Evolutionary conservation across 202 grass and related monocot species (phyloP), one percentile per base, ranked within the genome.

Genomic region (Eragrostis tef): DNA sequence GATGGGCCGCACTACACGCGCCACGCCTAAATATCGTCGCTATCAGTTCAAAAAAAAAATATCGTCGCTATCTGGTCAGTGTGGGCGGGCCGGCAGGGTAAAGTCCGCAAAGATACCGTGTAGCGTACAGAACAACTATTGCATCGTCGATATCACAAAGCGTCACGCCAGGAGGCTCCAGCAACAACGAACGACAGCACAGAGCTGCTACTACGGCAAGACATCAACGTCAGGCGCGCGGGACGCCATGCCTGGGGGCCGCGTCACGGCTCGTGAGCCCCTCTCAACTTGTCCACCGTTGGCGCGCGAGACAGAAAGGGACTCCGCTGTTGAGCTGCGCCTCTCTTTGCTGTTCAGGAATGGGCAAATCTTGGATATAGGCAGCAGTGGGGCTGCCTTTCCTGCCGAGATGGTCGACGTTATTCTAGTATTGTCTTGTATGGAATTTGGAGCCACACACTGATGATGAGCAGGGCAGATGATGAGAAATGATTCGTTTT

Each of bases 201-300:
- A 17, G 14, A 34, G 26, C 61, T 16, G 14, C 62, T 27, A 56
- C 52, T 56, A 56, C 21, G 21, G 16, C 31, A 65, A 34, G 31
- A 65, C 29, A 10, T 65, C 29, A n/a, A n/a, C n/a, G n/a, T n/a
- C n/a, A n/a, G n/a, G n/a, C n/a, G n/a, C n/a, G n/a, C n/a, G n/a
- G n/a, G n/a, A n/a, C n/a, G 60, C 60, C 60, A 63, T 63, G 61
- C 61, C 61, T 26, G 5, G 61, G 61, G 13, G 27, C 26, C 61
- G 59, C 61, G 0, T 29, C 24, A 27, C 16, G 59, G 25, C 14
- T 29, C 59, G 27, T 62, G 59, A 62, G 11, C 25, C n/a, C 4
- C 44, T 39, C 1, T 29, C 59, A 62, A 62, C 25, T 62, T 62
- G 59, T 62, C 59, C 59, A 7, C 12, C 59, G 59, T 11, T 60